Conservation (phyloP, 495 filamentous ascomycete species). For the Podospora appendiculata region DNA sequence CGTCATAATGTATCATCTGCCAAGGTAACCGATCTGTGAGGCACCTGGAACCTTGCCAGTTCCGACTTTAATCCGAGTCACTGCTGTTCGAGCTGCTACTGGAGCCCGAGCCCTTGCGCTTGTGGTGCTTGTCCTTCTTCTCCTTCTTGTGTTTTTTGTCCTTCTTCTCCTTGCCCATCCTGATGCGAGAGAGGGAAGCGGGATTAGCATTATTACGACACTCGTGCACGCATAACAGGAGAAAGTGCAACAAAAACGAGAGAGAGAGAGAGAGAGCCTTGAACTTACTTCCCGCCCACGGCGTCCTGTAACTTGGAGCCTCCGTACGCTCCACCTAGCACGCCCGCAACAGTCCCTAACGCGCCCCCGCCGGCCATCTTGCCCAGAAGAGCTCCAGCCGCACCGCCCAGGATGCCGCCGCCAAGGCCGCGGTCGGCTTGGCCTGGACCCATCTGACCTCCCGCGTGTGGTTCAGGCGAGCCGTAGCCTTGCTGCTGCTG, state of each 20-base stretch:
- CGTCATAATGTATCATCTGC: no score
- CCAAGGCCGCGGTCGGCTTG: neutral
- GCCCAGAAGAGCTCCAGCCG: neutral
- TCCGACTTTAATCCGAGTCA: neutral
- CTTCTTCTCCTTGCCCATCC: neutral
- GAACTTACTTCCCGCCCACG: conserved; percentile 1
- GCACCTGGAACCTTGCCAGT: no score
- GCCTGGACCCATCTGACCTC: neutral
- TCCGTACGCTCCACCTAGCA: neutral
- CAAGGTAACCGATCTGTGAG: no score
- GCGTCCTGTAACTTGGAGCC: neutral
- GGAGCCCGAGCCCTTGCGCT: neutral
- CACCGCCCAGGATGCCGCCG: neutral
- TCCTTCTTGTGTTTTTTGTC: conserved; percentile 1
- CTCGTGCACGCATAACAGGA: neutral
- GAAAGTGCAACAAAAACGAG: neutral
- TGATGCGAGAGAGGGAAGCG: neutral
- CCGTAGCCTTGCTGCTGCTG: neutral
- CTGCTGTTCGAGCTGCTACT: conserved; percentile 1
- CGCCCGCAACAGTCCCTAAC: neutral
- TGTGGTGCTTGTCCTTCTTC: conserved; percentile 1
- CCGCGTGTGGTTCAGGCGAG: neutral
- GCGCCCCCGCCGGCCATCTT: neutral
- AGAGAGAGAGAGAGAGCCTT: neutral
- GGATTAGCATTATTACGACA: neutral